Evolutionary conservation across 208 protist species (phyloP).

Genomic region (Trypanosoma caninum): DNA sequence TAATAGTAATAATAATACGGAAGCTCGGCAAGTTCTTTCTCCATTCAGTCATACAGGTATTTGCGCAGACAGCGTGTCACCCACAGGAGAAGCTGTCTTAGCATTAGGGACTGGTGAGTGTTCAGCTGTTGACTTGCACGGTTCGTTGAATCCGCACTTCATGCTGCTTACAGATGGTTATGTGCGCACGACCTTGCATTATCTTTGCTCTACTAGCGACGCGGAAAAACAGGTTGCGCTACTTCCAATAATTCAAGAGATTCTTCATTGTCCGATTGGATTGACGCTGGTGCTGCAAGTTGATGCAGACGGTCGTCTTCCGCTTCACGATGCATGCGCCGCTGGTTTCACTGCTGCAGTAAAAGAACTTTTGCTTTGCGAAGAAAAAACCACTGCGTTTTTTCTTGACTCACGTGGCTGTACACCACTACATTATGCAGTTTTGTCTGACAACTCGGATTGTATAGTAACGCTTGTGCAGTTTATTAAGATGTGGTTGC

Average conservation of each 20-base stretch:
- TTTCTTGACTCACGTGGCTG: conserved; percentile 49
- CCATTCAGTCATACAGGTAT: no score
- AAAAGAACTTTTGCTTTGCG: conserved; percentile 24
- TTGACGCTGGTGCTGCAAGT: conserved; percentile 24
- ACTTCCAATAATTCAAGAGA: conserved; percentile 34
- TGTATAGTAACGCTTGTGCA: conserved; percentile 10
- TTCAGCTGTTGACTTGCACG: not conserved
- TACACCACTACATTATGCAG: conserved; percentile 48
- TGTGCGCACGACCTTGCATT: conserved; percentile 52
- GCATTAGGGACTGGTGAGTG: no score
- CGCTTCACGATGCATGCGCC: conserved; percentile 57
- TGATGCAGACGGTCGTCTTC: conserved; percentile 43
- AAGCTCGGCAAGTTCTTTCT: no score
- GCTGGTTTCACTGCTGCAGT: conserved; percentile 46
- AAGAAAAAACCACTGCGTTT: conserved; percentile 24
- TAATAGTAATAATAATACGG: not conserved
- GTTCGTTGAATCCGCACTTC: conserved; percentile 14
- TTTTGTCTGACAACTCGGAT: conserved; percentile 9
- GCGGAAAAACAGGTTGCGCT: conserved; percentile 28
- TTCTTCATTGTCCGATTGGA: conserved; percentile 12
- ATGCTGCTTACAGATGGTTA: conserved; percentile 46
- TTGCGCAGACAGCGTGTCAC: not conserved
- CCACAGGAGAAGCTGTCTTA: no score
- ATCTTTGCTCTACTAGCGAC: conserved; percentile 45
- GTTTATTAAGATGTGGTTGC: conserved; percentile 2